phyloP scores from a whole-genome alignment of 2,329 filamentous ascomycete genomes.

The Pezicula carpinea region DNA sequence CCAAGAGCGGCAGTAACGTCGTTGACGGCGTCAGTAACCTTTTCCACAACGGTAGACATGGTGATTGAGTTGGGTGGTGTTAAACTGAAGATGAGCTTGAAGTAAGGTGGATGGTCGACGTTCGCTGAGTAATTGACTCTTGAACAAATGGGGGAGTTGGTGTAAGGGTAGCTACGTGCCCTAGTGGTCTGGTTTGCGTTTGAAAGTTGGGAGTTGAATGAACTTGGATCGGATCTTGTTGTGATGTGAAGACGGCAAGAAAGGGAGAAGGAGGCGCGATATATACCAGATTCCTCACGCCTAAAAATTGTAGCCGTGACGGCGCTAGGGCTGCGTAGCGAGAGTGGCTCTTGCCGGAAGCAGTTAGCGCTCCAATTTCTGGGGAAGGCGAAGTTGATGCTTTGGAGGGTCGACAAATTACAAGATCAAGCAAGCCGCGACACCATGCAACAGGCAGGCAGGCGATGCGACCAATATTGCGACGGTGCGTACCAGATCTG shows the following conservation, averaged over 20 bases:
- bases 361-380: no score
- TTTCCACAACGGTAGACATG: conserved; percentile 83
- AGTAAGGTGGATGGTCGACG: conserved; percentile 36
- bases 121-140: conserved; percentile 52
- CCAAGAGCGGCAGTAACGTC: conserved; percentile 68
- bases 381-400: no score
- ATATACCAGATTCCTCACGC: conserved; percentile 7
- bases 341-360: conserved; percentile 7
- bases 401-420: no score
- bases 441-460: no score
- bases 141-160: conserved; percentile 64
- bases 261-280: conserved; percentile 22
- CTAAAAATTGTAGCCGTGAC: conserved; percentile 16
- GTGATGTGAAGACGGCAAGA: conserved; percentile 17
- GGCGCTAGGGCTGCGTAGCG: conserved; percentile 10
- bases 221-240: conserved; percentile 27
- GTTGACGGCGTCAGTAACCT: conserved; percentile 64
- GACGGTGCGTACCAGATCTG: no score
- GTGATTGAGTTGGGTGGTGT: conserved; percentile 42
- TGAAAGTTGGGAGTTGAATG: conserved; percentile 23
- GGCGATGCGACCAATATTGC: no score
- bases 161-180: conserved; percentile 85
- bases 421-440: no score
- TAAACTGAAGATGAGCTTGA: conserved; percentile 50
- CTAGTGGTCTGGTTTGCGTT: conserved; percentile 51